Evolutionary conservation across 306 rosid genomes (phyloP), one percentile per base, ranked within the genome.

Genomic region (Prunus kanzakura): DNA sequence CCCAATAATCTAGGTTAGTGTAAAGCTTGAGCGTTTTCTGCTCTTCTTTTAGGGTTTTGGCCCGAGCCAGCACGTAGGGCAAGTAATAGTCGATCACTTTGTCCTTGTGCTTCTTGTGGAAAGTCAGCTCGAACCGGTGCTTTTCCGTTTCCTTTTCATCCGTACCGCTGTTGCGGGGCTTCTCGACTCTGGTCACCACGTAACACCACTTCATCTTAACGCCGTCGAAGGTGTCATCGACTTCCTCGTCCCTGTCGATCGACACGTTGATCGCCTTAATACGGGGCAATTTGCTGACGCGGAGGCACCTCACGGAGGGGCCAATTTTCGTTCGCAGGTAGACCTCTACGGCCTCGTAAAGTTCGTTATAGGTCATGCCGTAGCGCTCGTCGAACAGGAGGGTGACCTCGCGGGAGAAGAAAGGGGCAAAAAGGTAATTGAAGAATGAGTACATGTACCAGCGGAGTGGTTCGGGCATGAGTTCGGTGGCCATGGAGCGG

Each of bases 401-500:
- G 30, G 86, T 82, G 69, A 82, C 78, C 6, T 61, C 56, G 12
- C 15, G 56, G 58, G 78, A 55, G 69, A 83, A 72, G 58, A 63
- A 63, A 57, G 82, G 76, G 16, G 72, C 51, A 80, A 80, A 80
- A 60, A 82, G 76, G 74, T 15, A 49, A 62, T 29, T 50, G 46
- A 82, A 4, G 43, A 74, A 41, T 10, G 76, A 55, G 73, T 8
- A 2, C 27, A 86, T 75, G 71, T 66, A 82, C 32, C 74, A 20
- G 29, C 82, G 78, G 54, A 86, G 49, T 23, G 69, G 76, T 9
- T 11, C 11, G 2, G 89, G 86, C 7, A 86, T n/a, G 76, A 86
- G 38, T 5, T 82, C 82, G 72, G 73, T 78, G 30, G 76, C 71
- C 71, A 82, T 73, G 30, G 89, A 82, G 2, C 86, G 82, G 11